These are phyloP conservation scores for Saturnispora sanitii DNA, from an alignment of 805 yeast genomes.

Conservation along the genomic window DNA sequence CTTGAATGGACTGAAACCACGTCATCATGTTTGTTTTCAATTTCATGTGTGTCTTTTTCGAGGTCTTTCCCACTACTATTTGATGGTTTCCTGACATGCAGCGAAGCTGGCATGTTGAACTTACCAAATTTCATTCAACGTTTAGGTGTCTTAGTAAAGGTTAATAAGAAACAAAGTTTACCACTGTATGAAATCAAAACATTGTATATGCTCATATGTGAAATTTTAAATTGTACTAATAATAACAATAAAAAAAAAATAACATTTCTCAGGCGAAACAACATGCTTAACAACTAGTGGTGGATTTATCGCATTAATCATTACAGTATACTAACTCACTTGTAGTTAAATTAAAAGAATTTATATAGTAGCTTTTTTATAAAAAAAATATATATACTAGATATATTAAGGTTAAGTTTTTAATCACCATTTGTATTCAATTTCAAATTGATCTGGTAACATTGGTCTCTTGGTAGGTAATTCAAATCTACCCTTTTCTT, in stretches of 20 bases:
- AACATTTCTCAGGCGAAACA: no score
- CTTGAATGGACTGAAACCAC: constrained; percentile 17
- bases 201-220: no score
- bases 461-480: constrained; percentile 26
- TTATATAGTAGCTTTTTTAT: not conserved
- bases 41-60: not conserved
- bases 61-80: not conserved
- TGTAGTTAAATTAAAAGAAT: no score
- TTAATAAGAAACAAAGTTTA: not conserved
- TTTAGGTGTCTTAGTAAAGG: no score
- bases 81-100: not conserved
- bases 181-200: no score
- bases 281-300: no score
- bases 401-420: no score
- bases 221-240: no score
- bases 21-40: constrained; percentile 10
- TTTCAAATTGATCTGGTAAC: constrained; percentile 17
- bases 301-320: no score
- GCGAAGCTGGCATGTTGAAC: constrained; percentile 2
- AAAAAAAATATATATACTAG: not conserved
- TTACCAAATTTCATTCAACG: constrained; percentile 8
- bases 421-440: constrained; percentile 8
- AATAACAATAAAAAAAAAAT: no score
- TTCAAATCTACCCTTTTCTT: constrained; percentile 20
- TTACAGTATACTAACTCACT: no score